Evolutionary conservation across 352 stramenopile genomes (phyloP), one percentile per base, ranked within the genome.

Genomic region (Phytopythium cucurbitacearum): DNA sequence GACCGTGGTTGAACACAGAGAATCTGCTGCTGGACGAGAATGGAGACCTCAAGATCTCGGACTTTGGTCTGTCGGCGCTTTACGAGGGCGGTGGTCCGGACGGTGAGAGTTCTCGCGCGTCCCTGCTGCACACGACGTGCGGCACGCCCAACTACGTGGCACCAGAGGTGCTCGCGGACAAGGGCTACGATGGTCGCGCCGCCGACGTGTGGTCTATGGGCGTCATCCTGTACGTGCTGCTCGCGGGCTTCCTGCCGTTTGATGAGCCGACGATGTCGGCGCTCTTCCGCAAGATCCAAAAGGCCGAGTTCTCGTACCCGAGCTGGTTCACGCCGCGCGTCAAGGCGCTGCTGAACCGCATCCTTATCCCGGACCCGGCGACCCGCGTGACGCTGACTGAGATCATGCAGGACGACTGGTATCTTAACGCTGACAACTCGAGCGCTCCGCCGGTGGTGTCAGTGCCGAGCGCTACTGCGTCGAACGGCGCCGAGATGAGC

Each of bases 41-140:
- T 72, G 85, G 89, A 68, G 98, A 98, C 60, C 71, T 99, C 12
- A 99, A 99, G 74, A 99, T 99, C 70, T 98, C 93, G 44, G 97
- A 99, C 74, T 99, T 99, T 85, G 97, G 97, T 44, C 79, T 99
- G 7, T 99, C 92, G 16, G 92, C 96, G 15, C 65, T 97, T 36
- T 95, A 96, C 64, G 85, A 96, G 53, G 91, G 86, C n/a, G 72
- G 71, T 12, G 79, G 78, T 28, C 67, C 73, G 7, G 81, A 94
- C 34, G 87, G 84, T 13, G 89, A 97, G 59, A 94, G 65, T 63
- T 93, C 91, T 47, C 73, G 87, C 40, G 83, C 88, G 16, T 91
- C 91, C 40, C 80, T 98, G 48, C 76, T 98, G 48, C 89, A 98
- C 75, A 98, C 94, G 59, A 98, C 91, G 64, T 98, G 95, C 61